Evolutionary conservation across 768 basidiomycete species (phyloP).

Genomic region (Mrakia hoshinonis): DNA sequence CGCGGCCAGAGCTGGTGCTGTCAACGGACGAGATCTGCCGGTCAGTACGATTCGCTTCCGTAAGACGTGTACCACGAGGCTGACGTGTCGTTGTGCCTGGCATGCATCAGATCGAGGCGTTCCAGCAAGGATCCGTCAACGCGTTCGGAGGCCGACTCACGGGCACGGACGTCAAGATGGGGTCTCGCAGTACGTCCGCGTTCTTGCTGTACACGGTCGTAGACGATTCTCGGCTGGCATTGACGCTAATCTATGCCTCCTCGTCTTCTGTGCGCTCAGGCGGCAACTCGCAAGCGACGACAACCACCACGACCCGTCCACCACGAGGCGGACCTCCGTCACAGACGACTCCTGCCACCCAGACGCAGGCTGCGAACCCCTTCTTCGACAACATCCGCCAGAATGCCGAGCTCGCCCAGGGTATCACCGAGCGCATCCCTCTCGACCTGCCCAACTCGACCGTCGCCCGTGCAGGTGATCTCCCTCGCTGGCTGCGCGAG

Average conservation of each 20-base stretch:
- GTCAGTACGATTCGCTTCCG: not conserved
- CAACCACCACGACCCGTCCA: not conserved
- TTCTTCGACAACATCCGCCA: slow-evolving; percentile 88
- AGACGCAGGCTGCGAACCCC: slow-evolving; percentile 59
- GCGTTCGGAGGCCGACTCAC: slow-evolving; percentile 6
- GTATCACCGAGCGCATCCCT: slow-evolving; percentile 67
- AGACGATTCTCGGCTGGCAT: not conserved
- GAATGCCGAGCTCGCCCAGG: slow-evolving; percentile 65
- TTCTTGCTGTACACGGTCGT: not conserved
- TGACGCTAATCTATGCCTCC: not conserved
- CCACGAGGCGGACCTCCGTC: not conserved
- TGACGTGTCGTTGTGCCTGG: not conserved
- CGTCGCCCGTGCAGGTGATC: slow-evolving; percentile 54
- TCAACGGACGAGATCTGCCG: slow-evolving; percentile 28
- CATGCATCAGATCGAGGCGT: slow-evolving; percentile 10
- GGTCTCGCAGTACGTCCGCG: not conserved
- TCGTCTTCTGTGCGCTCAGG: not conserved
- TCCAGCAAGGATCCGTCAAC: slow-evolving; percentile 22
- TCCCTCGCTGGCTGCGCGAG: slow-evolving; percentile 69
- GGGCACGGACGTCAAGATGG: slow-evolving; percentile 10
- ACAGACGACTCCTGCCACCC: slow-evolving; percentile 6
- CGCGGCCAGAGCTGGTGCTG: not conserved
- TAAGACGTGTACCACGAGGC: not conserved
- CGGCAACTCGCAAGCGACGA: not conserved
- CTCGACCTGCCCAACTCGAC: slow-evolving; percentile 50